A percentile compares a stretch with the other conserved stretches of the same genome.
Evolutionary conservation across 257 asterid species (phyloP).

Genomic region (Salvia miltiorrhiza): DNA sequence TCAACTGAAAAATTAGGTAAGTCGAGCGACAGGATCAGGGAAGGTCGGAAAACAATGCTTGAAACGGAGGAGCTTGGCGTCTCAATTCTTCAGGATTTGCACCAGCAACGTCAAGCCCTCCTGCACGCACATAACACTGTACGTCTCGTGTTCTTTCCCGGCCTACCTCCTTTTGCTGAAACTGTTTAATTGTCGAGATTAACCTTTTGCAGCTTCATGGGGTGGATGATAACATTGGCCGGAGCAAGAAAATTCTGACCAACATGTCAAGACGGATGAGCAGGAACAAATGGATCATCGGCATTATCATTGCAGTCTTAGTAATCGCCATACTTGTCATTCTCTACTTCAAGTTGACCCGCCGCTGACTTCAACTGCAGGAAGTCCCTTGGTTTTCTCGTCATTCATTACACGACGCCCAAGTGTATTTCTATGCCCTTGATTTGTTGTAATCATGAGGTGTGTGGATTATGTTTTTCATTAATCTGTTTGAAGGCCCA

Average conservation of each 20-base stretch:
- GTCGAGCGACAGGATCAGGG: slow-evolving; percentile 47
- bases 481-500: not conserved
- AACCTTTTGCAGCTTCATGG: slow-evolving; percentile 59
- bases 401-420: not conserved
- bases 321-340: slow-evolving; percentile 51
- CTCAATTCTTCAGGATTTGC: slow-evolving; percentile 61
- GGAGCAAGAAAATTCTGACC: slow-evolving; percentile 68
- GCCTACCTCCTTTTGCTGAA: not conserved
- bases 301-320: slow-evolving; percentile 42
- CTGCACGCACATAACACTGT: slow-evolving; percentile 50
- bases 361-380: slow-evolving; percentile 18
- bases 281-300: slow-evolving; percentile 70
- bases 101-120: slow-evolving; percentile 61
- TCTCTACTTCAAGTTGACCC: slow-evolving; percentile 65
- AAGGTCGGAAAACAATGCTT: slow-evolving; percentile 50
- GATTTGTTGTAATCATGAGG: not conserved
- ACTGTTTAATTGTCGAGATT: not conserved
- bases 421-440: not conserved
- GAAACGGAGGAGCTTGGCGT: slow-evolving; percentile 61
- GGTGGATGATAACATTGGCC: slow-evolving; percentile 68
- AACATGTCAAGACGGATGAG: slow-evolving; percentile 75
- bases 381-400: not conserved
- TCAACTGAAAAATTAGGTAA: slow-evolving; percentile 45
- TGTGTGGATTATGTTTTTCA: not conserved
- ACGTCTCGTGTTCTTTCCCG: not conserved